A percentile compares a stretch with the other conserved stretches of the same genome.
Conservation (phyloP, 2,329 filamentous ascomycete genomes). For the Tolypocladium cylindrosporum region DNA sequence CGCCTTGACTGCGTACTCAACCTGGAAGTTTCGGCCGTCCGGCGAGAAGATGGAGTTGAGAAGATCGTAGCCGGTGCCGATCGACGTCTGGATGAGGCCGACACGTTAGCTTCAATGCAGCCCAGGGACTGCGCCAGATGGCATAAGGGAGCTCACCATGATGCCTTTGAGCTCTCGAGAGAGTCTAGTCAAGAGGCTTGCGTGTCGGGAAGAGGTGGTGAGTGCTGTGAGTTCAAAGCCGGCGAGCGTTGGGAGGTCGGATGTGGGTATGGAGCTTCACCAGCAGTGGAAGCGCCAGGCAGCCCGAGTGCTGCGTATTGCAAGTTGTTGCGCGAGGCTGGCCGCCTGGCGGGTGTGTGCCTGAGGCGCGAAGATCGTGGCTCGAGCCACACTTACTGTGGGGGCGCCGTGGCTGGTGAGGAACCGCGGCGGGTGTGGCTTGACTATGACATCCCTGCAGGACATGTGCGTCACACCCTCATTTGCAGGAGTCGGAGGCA, state of each 20-base stretch:
- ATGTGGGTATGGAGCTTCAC: conserved; percentile 21
- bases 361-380: conserved; percentile 16
- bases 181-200: neutral
- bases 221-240: conserved; percentile 1
- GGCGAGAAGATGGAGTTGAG: conserved; percentile 99
- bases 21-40: conserved; percentile 97
- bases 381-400: conserved; percentile 9
- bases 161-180: conserved; percentile 2
- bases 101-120: conserved; percentile 3
- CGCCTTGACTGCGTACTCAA: conserved; percentile 97
- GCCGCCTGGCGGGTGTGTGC: conserved; percentile 11
- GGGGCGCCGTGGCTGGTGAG: neutral
- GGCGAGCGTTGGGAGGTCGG: conserved; percentile 1
- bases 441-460: neutral
- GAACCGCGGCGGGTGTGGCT: neutral
- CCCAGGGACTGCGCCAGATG: neutral
- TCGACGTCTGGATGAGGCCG: conserved; percentile 67
- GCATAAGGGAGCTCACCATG: conserved; percentile 8
- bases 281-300: conserved; percentile 21
- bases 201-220: neutral
- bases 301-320: conserved; percentile 32
- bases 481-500: no score
- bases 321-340: conserved; percentile 14
- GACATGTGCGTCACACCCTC: neutral
- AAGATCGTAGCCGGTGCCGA: conserved; percentile 98